Base-by-base conservation (phyloP, 495 filamentous ascomycete species). In the Hypoxylon fuscum region DNA sequence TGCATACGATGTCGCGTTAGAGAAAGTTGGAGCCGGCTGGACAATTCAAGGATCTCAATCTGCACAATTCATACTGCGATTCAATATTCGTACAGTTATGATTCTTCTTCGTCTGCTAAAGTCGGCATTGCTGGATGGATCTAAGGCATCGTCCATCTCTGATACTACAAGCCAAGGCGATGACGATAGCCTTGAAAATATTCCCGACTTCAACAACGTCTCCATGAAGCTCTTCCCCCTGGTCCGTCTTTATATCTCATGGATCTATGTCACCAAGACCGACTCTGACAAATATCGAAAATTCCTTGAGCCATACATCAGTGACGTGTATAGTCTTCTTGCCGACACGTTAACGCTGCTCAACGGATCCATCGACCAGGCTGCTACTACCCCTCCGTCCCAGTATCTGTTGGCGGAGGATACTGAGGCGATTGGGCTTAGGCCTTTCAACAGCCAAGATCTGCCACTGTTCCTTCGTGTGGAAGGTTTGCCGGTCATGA, bases 11-110 rank as follows among this genome's bases (percentile, higher is more conserved):
- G 83, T 88, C 63, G 87, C 91, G 20, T 77, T 78, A 15, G 71
- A 81, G 17, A 85, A 83, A 55, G 81, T 89, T 72, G 58, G 49
- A 75, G 66, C 46, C 27, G 15, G 57, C 21, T 75, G 72, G 75
- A 76, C 77, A 10, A 71, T 73, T 6, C 63, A 72, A 45, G 69
- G 68, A 34, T 76, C 80, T 15, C 75, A 83, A 51, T 84, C 90
- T 2, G 87, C 85, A 69, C 83, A 88, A 48, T 93, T 89, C 72
- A 86, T 90, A 49, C 81, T 96, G 29, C 83, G 88, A 18, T 81
- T 96, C 55, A 98, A 97, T 61, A 79, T 93, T 43, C 90, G 89
- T 25, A 93, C 88, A 0, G 90, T 96, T 67, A 85, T 88, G 47
- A 88, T 83, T 1, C 80, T 98, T 11, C 84, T 95, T 22, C 87